A percentile compares a stretch with the other conserved stretches of the same genome.
Conservation (phyloP, 345 rosid genomes). For the Pseudoturritis turrita region DNA sequence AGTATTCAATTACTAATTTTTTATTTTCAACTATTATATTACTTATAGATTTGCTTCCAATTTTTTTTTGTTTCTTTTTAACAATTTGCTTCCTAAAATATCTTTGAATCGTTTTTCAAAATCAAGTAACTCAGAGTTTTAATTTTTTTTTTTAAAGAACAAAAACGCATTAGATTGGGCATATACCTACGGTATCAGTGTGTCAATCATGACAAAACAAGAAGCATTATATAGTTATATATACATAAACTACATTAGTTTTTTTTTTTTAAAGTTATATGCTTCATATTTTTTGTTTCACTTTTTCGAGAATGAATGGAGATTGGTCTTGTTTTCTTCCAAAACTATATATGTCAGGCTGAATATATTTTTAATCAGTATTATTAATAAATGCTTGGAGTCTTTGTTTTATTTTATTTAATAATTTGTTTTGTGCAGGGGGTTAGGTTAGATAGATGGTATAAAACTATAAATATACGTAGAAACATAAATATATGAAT, state of each 20-base stretch:
- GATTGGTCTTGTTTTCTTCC: conserved; percentile 19
- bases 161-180: not conserved
- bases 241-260: not conserved
- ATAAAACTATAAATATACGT: not conserved
- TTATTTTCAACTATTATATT: not conserved
- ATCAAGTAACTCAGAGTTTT: not conserved
- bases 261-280: not conserved
- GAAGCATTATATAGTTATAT: not conserved
- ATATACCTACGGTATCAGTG: not conserved
- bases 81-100: not conserved
- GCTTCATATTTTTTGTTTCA: not conserved
- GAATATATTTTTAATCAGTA: not conserved
- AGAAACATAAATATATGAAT: not conserved
- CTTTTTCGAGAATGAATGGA: not conserved
- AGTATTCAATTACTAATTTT: not conserved
- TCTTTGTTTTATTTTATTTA: not conserved
- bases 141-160: not conserved
- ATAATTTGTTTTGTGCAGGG: not conserved
- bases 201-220: not conserved
- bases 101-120: not conserved
- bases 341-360: conserved; percentile 9
- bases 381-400: not conserved
- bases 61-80: not conserved
- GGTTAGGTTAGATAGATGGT: conserved; percentile 21
- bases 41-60: not conserved